Percentiles rank a stretch among this genome's conserved stretches.
phyloP scores from a whole-genome alignment of 306 rosid species.

The Cucurbita moschata region DNA sequence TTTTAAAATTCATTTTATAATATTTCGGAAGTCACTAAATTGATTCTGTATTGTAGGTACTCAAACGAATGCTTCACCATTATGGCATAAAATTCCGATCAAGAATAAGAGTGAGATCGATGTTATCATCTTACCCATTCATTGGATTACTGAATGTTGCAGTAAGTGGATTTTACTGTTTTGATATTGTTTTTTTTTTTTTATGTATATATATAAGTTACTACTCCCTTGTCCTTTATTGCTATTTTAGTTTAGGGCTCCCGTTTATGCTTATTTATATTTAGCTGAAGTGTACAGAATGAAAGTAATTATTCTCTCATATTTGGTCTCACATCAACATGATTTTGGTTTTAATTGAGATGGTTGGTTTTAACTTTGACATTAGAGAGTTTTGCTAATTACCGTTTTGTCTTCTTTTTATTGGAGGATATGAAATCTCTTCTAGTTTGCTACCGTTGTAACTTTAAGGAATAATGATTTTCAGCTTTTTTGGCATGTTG shows the following conservation, averaged over 20 bases:
- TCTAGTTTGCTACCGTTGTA: background rate
- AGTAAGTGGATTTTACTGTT: conserved; percentile 37
- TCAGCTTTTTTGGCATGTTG: background rate
- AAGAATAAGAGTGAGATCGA: conserved; percentile 11
- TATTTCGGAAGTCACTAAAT: background rate
- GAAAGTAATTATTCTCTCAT: background rate
- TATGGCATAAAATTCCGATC: conserved; percentile 14
- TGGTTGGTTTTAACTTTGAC: background rate
- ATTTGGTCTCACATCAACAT: background rate
- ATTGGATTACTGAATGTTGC: conserved; percentile 64
- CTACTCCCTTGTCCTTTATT: background rate
- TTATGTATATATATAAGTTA: background rate
- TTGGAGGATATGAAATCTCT: background rate
- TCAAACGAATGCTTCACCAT: conserved; percentile 54
- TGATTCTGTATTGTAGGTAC: conserved; percentile 41
- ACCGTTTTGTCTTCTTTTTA: background rate
- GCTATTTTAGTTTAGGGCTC: background rate
- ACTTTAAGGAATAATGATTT: background rate
- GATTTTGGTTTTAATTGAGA: background rate
- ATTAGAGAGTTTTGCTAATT: background rate
- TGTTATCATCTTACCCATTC: conserved; percentile 50
- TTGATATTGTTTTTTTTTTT: background rate
- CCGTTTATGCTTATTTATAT: background rate
- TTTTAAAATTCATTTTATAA: too few species aligned
- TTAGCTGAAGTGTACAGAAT: background rate